Evolutionary conservation across 208 protist species (phyloP), one percentile per base, ranked within the genome.

Genomic region (Trypanosoma avium): DNA sequence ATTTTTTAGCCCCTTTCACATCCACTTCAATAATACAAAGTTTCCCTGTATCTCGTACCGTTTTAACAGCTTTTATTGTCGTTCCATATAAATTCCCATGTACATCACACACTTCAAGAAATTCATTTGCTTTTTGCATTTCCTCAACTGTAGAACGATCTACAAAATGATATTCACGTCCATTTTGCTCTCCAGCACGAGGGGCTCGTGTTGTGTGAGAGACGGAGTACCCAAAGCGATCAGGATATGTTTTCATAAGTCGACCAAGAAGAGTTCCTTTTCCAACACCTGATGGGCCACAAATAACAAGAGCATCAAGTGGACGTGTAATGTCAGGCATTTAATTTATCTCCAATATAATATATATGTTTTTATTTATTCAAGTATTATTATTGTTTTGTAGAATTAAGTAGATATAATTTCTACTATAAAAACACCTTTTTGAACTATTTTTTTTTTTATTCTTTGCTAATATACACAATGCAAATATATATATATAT

Each of bases 21-120:
- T 97, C 93, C 10, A 97, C 86, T 70, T 97, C 93, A n/a, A 97
- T 61, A 22, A 97, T 67, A 58, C 89, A 96, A 9, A 90, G 61
- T 63, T 90, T 93, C 26, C 87, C 87, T 12, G 69, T 45, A 17
- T 77, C 66, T 29, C 76, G 65, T 13, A 98, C 94, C 15, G 66
- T 65, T 12, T 84, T 56, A 19, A 98, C 82, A 7, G 92, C 89
- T 7, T 62, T 74, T 24, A 87, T 71, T 42, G 73, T 84, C n/a
- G 97, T 99, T 53, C 97, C 97, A 79, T 99, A 99, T 47, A 94
- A 76, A 75, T 98, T 98, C 42, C 92, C 92, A 79, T 98, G 95
- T 27, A 98, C 94, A 24, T 93, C 67, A 69, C 92, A 96, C 19
- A 86, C 40, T 75, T 98, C 95, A 32, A 98, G 57, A 64, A 98